Evolutionary conservation across 2,329 filamentous ascomycete species (phyloP).

Genomic region (Exophiala bonariae): DNA sequence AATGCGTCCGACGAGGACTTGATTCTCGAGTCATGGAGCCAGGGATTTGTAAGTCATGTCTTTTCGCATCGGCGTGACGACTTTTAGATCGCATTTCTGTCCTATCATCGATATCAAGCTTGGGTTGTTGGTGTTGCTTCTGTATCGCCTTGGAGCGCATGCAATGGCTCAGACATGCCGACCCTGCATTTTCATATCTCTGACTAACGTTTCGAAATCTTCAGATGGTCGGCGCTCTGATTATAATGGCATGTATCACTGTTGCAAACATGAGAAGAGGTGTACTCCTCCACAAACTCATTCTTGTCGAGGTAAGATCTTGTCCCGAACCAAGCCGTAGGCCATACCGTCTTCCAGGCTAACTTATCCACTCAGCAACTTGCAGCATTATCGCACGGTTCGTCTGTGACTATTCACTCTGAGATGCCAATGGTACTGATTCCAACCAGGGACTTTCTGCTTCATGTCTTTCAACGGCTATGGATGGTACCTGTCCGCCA

Average conservation of each 20-base stretch:
- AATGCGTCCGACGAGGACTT: constrained; percentile 27
- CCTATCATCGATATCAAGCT: no score
- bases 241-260: constrained; percentile 47
- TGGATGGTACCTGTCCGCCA: constrained; percentile 64
- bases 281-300: constrained; percentile 44
- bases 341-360: constrained; percentile 7
- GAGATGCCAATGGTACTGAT: neutral
- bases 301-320: constrained; percentile 40
- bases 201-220: no score
- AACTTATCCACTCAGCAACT: constrained; percentile 18
- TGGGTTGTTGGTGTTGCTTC: no score
- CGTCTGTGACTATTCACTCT: neutral
- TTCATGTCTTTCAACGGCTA: constrained; percentile 58
- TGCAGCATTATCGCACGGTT: constrained; percentile 22
- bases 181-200: no score
- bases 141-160: no score
- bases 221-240: constrained; percentile 40
- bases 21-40: constrained; percentile 41
- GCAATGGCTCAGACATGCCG: no score
- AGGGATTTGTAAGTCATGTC: constrained; percentile 34
- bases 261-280: constrained; percentile 43
- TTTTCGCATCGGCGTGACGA: no score
- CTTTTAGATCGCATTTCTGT: no score
- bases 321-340: neutral
- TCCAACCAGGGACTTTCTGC: constrained; percentile 34